These are phyloP conservation scores for Fusarium sp. DNA, from an alignment of 2,329 filamentous ascomycete species.

Conservation along the genomic window DNA sequence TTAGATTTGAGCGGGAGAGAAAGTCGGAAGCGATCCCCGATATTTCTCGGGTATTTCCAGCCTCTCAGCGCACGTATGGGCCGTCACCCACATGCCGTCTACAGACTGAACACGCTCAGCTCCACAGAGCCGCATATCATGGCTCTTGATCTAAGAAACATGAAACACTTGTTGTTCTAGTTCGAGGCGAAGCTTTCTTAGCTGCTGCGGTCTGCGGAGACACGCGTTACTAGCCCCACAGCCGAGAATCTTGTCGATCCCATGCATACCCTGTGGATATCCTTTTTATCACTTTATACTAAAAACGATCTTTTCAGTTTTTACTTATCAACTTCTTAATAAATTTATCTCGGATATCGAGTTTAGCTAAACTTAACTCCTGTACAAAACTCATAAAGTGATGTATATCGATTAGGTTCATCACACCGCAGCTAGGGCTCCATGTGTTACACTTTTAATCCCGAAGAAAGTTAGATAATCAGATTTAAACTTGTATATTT, in stretches of 20 bases:
- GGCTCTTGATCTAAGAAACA: neutral
- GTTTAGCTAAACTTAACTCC: too few species aligned
- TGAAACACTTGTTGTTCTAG: neutral
- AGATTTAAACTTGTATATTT: too few species aligned
- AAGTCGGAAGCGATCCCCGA: neutral
- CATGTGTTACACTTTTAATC: too few species aligned
- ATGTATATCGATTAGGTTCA: too few species aligned
- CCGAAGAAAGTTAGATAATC: too few species aligned
- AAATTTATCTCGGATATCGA: too few species aligned
- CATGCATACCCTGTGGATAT: neutral
- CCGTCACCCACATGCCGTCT: neutral
- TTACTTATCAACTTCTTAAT: too few species aligned
- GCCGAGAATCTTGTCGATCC: neutral
- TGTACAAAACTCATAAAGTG: too few species aligned
- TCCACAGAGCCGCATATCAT: neutral
- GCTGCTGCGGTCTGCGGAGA: neutral
- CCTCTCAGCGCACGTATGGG: neutral
- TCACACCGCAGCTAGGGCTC: too few species aligned
- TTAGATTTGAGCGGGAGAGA: neutral
- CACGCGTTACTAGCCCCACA: neutral
- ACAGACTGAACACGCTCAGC: neutral
- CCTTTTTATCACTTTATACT: neutral
- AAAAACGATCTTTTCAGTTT: fast-evolving
- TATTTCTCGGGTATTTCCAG: neutral
- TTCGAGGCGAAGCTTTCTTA: neutral